Evolutionary conservation across 2,329 filamentous ascomycete species (phyloP).

Genomic region (Epicoccum sorghinum): DNA sequence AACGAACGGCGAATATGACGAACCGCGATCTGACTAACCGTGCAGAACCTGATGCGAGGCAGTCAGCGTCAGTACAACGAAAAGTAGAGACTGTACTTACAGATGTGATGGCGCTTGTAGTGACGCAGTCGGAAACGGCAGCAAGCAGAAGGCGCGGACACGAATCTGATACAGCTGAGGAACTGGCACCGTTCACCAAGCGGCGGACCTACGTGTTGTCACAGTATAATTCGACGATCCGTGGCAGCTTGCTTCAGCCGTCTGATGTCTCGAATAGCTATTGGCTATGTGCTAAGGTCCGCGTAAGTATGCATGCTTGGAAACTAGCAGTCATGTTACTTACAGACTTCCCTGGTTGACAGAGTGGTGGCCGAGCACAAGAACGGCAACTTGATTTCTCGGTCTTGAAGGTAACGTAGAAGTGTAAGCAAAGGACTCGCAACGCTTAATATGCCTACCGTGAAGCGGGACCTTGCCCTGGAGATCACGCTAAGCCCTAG

Average conservation of each 20-base stretch:
- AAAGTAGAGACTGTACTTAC: no score
- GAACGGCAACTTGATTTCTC: background rate
- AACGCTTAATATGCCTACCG: slow-evolving; percentile 21
- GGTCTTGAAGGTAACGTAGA: background rate
- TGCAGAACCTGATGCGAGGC: background rate
- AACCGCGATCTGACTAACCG: background rate
- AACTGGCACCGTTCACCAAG: slow-evolving; percentile 31
- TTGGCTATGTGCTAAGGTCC: slow-evolving; percentile 9
- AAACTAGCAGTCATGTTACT: slow-evolving; percentile 4
- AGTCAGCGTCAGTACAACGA: no score
- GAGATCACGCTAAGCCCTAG: slow-evolving; percentile 31
- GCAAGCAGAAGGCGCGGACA: slow-evolving; percentile 15
- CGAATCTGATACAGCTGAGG: slow-evolving; percentile 19
- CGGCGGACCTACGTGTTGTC: slow-evolving; percentile 29
- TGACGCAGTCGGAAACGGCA: background rate
- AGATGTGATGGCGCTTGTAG: background rate
- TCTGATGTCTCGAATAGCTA: slow-evolving; percentile 20
- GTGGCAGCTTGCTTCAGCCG: slow-evolving; percentile 29
- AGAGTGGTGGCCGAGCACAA: background rate
- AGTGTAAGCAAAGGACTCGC: background rate
- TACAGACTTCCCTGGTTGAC: slow-evolving; percentile 1
- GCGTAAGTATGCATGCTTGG: slow-evolving; percentile 2
- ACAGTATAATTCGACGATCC: slow-evolving; percentile 19
- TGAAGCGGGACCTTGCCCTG: slow-evolving; percentile 23
- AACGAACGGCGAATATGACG: slow-evolving; percentile 24